phyloP scores from a whole-genome alignment of 768 basidiomycete genomes.

The Daedaleopsis nitida region DNA sequence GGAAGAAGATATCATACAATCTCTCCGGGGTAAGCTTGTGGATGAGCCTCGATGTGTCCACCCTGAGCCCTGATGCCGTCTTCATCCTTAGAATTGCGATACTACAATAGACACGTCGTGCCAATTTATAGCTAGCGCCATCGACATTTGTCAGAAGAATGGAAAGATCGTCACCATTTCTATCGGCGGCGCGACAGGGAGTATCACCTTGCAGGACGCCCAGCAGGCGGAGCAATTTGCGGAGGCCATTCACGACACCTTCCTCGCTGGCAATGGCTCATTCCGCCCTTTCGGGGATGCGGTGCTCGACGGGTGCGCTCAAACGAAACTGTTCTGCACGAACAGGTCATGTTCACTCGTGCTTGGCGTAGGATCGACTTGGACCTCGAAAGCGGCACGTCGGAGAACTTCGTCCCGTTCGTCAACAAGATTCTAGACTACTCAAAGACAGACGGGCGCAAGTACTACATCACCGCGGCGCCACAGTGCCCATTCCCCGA shows the following conservation, averaged over 20 bases:
- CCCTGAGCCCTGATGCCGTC: too few relatives aligned
- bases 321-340: background rate
- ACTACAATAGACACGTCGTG: conserved; percentile 38
- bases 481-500: conserved; percentile 76
- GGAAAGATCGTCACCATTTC: conserved; percentile 40
- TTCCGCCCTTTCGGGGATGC: conserved; percentile 77
- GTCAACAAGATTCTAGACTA: conserved; percentile 58
- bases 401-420: conserved; percentile 29
- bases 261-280: conserved; percentile 60
- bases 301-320: conserved; percentile 65
- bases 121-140: conserved; percentile 53
- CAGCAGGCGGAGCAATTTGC: conserved; percentile 60
- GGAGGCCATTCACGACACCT: conserved; percentile 67
- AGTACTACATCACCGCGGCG: conserved; percentile 67
- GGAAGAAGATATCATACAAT: too few relatives aligned
- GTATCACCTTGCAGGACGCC: conserved; percentile 58
- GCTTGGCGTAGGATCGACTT: background rate
- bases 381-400: background rate
- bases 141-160: conserved; percentile 56
- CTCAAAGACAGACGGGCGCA: conserved; percentile 51
- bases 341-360: too few relatives aligned
- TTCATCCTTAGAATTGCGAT: conserved; percentile 18
- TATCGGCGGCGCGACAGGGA: conserved; percentile 51
- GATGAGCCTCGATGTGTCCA: too few relatives aligned
- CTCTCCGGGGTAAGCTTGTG: too few relatives aligned